Percentiles rank a stretch among this genome's conserved stretches.
Evolutionary conservation across 208 protist genomes (phyloP).

Genomic region (Trypanosoma theileri): DNA sequence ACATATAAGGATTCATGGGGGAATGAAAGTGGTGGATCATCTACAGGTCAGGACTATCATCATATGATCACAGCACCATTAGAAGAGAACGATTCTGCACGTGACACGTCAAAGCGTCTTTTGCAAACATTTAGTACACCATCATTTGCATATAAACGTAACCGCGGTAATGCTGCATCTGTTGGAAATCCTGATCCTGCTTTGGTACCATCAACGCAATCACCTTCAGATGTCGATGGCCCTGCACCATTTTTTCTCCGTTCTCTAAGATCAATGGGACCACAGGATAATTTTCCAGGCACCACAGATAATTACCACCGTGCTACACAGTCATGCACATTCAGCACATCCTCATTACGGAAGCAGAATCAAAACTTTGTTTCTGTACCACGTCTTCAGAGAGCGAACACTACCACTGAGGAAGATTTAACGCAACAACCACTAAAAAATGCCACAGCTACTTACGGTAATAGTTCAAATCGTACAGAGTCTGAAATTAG

Average conservation of each 20-base stretch:
- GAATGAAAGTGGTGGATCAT: slow-evolving; percentile 1
- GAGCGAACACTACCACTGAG: neutral
- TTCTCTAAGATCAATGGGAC: neutral
- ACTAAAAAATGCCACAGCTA: neutral
- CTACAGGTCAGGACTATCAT: neutral
- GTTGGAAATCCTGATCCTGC: neutral
- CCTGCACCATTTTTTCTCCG: neutral
- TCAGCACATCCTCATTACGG: neutral
- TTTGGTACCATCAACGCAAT: neutral
- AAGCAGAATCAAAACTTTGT: slow-evolving; percentile 1
- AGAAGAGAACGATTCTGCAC: neutral
- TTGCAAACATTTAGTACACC: slow-evolving; percentile 14
- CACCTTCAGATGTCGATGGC: neutral
- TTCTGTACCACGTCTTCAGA: neutral
- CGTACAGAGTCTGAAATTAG: neutral
- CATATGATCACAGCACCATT: neutral
- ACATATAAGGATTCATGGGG: slow-evolving; percentile 62
- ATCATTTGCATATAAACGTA: neutral
- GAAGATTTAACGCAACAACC: neutral
- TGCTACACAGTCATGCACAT: slow-evolving; percentile 11
- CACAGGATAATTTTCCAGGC: neutral
- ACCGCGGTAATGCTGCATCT: neutral
- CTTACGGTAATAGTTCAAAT: neutral
- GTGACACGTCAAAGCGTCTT: slow-evolving; percentile 20
- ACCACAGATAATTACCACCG: slow-evolving; percentile 3